Conservation (phyloP, 1,284 basidiomycete species). For the Ustilago crameri region DNA sequence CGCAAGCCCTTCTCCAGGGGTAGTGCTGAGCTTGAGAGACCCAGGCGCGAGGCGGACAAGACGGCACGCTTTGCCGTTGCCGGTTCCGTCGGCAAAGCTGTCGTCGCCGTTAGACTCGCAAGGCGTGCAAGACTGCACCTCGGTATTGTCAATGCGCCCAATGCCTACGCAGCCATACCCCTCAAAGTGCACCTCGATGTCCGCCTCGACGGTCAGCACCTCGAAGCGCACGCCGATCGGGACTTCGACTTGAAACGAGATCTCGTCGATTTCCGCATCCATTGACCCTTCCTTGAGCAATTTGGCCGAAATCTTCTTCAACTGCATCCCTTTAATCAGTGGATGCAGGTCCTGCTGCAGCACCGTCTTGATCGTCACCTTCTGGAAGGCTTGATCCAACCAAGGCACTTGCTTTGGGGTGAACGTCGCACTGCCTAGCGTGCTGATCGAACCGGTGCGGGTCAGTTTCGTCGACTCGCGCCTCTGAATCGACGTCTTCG, state of each 20-base stretch:
- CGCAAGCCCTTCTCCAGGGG: conserved; percentile 23
- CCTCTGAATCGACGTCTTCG: conserved; percentile 15
- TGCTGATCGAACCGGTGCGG: conserved; percentile 21
- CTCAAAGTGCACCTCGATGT: conserved; percentile 54
- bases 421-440: conserved; percentile 15
- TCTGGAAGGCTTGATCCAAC: conserved; percentile 55
- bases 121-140: conserved; percentile 26
- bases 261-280: conserved; percentile 43
- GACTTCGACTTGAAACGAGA: conserved; percentile 43
- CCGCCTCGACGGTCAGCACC: conserved; percentile 37
- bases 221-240: conserved; percentile 48
- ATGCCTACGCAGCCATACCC: conserved; percentile 48
- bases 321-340: conserved; percentile 21
- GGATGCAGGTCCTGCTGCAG: conserved; percentile 25
- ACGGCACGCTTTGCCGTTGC: conserved; percentile 5
- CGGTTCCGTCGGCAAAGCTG: not conserved
- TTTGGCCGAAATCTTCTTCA: conserved; percentile 34
- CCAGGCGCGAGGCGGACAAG: conserved; percentile 25
- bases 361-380: conserved; percentile 30
- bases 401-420: conserved; percentile 49
- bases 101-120: not conserved
- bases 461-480: conserved; percentile 5
- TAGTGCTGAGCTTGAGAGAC: conserved; percentile 29
- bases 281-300: conserved; percentile 30
- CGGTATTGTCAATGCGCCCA: conserved; percentile 30